Evolutionary conservation across 176 grass and related monocot genomes (phyloP).

Genomic region (Oryza longistaminata): DNA sequence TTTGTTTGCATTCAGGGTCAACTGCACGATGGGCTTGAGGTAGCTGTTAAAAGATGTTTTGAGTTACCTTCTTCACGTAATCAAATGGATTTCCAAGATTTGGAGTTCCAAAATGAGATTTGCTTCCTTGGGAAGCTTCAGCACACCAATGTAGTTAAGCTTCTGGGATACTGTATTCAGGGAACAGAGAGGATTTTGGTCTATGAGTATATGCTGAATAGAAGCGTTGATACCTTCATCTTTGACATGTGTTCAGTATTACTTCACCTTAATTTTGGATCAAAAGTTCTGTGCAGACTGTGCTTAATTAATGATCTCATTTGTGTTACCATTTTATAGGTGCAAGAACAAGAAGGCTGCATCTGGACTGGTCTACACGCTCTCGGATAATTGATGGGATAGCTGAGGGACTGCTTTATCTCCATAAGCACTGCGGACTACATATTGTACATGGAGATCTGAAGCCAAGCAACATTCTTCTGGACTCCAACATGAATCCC

Average conservation of each 20-base stretch:
- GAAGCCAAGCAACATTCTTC: conserved; percentile 49
- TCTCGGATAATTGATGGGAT: conserved; percentile 38
- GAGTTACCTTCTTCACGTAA: conserved; percentile 10
- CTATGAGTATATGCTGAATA: conserved; percentile 42
- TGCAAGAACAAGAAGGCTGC: background rate
- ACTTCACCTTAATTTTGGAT: background rate
- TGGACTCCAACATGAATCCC: conserved; percentile 45
- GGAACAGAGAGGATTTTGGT: conserved; percentile 38
- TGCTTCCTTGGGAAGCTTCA: conserved; percentile 23
- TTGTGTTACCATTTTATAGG: background rate
- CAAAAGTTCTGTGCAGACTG: background rate
- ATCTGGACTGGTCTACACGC: conserved; percentile 31
- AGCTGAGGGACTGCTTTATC: conserved; percentile 42
- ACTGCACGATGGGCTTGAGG: background rate
- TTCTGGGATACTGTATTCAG: conserved; percentile 34
- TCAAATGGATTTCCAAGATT: conserved; percentile 5
- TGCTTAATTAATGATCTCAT: background rate
- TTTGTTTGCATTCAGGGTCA: conserved; percentile 34
- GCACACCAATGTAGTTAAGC: conserved; percentile 36
- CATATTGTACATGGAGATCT: conserved; percentile 47
- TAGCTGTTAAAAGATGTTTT: conserved; percentile 41
- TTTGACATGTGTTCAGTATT: conserved; percentile 2
- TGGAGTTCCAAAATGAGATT: conserved; percentile 30
- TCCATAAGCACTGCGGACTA: conserved; percentile 26
- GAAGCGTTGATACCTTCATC: conserved; percentile 32